Evolutionary conservation across 2,329 filamentous ascomycete genomes (phyloP).

Genomic region (Chalaropsis thielavioides): DNA sequence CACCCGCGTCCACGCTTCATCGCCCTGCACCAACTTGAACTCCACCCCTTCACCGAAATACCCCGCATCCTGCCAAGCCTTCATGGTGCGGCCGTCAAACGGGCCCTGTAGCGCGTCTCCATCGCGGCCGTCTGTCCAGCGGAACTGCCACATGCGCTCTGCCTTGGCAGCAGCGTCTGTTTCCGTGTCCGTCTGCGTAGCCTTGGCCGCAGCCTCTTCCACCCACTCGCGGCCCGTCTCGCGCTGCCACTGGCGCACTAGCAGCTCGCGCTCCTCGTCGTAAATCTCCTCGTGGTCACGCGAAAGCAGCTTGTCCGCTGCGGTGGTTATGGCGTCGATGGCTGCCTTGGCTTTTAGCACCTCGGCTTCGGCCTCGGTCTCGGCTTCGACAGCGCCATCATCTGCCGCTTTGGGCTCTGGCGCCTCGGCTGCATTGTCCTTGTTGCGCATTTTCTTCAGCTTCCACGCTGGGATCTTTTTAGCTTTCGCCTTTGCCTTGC

Average conservation of each 20-base stretch:
- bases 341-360: constrained; percentile 55
- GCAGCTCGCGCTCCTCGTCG: constrained; percentile 68
- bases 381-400: constrained; percentile 32
- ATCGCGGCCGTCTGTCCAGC: constrained; percentile 81
- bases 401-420: constrained; percentile 52
- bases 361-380: constrained; percentile 56
- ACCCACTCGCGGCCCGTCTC: constrained; percentile 82
- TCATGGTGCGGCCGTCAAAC: constrained; percentile 74
- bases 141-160: constrained; percentile 64
- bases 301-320: constrained; percentile 72
- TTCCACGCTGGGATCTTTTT: constrained; percentile 52
- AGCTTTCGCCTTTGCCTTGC: constrained; percentile 34
- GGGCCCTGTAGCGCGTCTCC: constrained; percentile 64
- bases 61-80: constrained; percentile 77
- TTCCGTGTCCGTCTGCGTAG: constrained; percentile 3
- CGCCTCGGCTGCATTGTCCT: constrained; percentile 32
- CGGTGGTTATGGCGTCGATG: constrained; percentile 73
- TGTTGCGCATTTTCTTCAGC: constrained; percentile 50
- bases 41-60: constrained; percentile 89
- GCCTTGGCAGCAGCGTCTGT: constrained; percentile 18
- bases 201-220: constrained; percentile 28
- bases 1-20: constrained; percentile 38
- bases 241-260: constrained; percentile 67
- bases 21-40: constrained; percentile 47
- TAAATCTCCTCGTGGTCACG: constrained; percentile 84